Base-by-base conservation (phyloP, 164 flowering plant genomes). In the Umbilicus rupestris region DNA sequence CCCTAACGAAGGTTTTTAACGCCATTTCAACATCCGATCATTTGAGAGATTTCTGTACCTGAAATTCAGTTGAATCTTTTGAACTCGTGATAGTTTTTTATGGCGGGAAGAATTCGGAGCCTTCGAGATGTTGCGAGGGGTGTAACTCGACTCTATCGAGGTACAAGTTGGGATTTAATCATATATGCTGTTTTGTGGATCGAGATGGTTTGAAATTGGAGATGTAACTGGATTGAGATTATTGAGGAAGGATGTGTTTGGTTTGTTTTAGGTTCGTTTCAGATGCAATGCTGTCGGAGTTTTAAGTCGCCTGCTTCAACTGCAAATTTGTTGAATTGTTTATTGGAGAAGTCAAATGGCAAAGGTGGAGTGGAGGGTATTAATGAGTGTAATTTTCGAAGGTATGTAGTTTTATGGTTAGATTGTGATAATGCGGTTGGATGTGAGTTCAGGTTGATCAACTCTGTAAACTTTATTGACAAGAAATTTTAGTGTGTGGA, bases 41-140 rank as follows among this genome's bases (percentile, higher is more conserved):
- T 6, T 11, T 55, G 60, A 55, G 33, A 55, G 33, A 28, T 55
- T 14, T 28, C 7, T 26, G 60, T 55, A 3, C 17, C 29, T 55
- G 33, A 28, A 28, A 52, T 26, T 14, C 16, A 10, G 31, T 24
- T 41, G 44, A 12, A 22, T 11, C 5, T 7, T 55, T 55, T 3
- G 19, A 24, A 24, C 7, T 52, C 24, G 12, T 26, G 60, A 26
- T 28, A 33, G 33, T 19, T 28, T 12, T 26, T 15, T 28, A 55
- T 55, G 60, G 60, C 60, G 60, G 60, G 60, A 55, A 55, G 60
- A 55, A 5, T 55, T 14, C 16, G 60, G 33, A 22, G 60, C 33
- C 33, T 55, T 55, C 33, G 60, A 19, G 60, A 55, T 55, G 33
- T 55, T 11, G 60, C 60, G 60, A 55, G 33, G 35, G 7, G 35